These are phyloP conservation scores for Boletus pseudopeckii DNA, from an alignment of 768 basidiomycete genomes.

Conservation along the genomic window DNA sequence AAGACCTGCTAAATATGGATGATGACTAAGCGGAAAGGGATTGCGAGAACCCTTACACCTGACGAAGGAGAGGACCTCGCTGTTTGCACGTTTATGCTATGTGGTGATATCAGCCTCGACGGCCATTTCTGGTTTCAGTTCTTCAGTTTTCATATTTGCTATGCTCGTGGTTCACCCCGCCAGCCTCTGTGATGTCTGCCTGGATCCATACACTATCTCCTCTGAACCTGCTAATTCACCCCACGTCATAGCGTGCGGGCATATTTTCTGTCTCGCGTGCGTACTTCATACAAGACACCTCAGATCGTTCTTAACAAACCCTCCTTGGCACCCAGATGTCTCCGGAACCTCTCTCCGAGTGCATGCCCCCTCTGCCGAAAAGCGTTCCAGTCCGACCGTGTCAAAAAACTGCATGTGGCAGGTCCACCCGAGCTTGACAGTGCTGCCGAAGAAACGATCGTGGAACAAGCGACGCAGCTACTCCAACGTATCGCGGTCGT, in stretches of 20 bases:
- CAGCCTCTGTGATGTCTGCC: constrained; percentile 74
- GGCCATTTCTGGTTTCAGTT: constrained; percentile 26
- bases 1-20: constrained; percentile 18
- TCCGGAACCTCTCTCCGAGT: constrained; percentile 46
- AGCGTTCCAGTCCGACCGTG: constrained; percentile 49
- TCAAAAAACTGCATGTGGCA: constrained; percentile 67
- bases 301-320: constrained; percentile 12
- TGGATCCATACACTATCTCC: constrained; percentile 56
- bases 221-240: constrained; percentile 50
- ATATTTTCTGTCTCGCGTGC: constrained; percentile 69
- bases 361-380: constrained; percentile 69
- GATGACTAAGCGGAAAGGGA: constrained; percentile 22
- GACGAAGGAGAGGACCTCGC: constrained; percentile 12
- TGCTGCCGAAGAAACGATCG: constrained; percentile 40
- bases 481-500: constrained; percentile 35
- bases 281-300: constrained; percentile 28
- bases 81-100: constrained; percentile 34
- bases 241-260: constrained; percentile 73
- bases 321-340: constrained; percentile 43
- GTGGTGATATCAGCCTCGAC: constrained; percentile 30
- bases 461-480: constrained; percentile 36
- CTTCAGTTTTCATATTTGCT: constrained; percentile 25
- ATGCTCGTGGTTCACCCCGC: constrained; percentile 67
- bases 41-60: constrained; percentile 21
- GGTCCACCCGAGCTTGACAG: constrained; percentile 38